phyloP scores from a whole-genome alignment of 768 basidiomycete species.

The Tricholoma sp. region DNA sequence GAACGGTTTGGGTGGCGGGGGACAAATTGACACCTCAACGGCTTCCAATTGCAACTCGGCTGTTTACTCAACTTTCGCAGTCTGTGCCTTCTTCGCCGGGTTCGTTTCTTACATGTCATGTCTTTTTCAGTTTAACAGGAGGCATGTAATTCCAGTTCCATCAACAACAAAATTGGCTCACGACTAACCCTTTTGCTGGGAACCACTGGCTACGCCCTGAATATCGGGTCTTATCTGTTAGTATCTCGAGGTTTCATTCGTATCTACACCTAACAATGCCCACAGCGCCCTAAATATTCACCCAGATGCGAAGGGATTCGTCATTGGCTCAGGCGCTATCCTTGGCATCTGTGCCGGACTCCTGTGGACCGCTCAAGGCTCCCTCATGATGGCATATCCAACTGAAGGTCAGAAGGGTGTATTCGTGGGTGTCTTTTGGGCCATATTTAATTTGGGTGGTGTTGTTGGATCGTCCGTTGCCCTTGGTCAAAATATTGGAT shows the following conservation, averaged over 20 bases:
- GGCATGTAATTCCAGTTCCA: conserved; percentile 38
- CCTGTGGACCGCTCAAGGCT: conserved; percentile 81
- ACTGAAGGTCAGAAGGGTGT: conserved; percentile 76
- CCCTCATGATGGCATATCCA: conserved; percentile 78
- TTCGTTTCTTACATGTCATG: conserved; percentile 1
- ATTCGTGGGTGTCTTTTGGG: conserved; percentile 79
- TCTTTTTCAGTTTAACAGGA: background rate
- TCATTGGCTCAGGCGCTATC: conserved; percentile 66
- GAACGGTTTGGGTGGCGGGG: conserved; percentile 76
- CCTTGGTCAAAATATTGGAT: conserved; percentile 65
- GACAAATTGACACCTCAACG: conserved; percentile 60
- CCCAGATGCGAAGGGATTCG: conserved; percentile 53
- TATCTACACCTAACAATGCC: background rate
- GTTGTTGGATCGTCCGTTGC: conserved; percentile 77
- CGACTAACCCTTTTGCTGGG: conserved; percentile 70
- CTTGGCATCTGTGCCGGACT: conserved; percentile 70
- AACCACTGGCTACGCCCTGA: conserved; percentile 70
- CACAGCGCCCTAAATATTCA: conserved; percentile 68
- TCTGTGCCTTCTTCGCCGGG: conserved; percentile 35
- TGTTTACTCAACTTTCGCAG: conserved; percentile 53
- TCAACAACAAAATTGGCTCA: conserved; percentile 78
- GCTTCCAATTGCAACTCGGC: conserved; percentile 68
- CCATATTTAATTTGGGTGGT: conserved; percentile 77
- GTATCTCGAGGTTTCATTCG: conserved; percentile 18
- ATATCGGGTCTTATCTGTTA: conserved; percentile 67